Base-by-base conservation (phyloP, 371 early-diverging fungal genomes). In the Mucor saturninus region DNA sequence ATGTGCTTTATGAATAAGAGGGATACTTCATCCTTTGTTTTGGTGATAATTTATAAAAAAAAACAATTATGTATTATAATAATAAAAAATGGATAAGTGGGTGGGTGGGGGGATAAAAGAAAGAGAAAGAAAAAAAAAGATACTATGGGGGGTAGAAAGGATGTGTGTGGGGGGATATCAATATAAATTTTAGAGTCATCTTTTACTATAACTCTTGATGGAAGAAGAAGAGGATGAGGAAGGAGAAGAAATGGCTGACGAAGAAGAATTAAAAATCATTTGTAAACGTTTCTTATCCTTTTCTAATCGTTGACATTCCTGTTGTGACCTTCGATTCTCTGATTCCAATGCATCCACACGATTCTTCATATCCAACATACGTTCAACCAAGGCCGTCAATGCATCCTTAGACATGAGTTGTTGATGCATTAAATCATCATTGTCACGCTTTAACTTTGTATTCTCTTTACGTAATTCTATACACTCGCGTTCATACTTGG, bases 321-420 rank as follows among this genome's bases (percentile, higher is more conserved):
- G 53, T 15, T 48, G 39, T 13, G 67, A 45, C 26, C 68, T 66
- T n/a, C 52, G 60, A 21, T 77, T 73, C 8, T 75, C 80, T 1
- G 58, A 55, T 40, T 81, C 82, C 5, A 73, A 42, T 26, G 55
- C 39, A 21, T 81, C 79, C 31, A 70, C 71, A 29, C 64, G 71
- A 50, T 73, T 73, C 43, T 77, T 73, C 64, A 81, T 70, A 43
- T 73, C 72, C 39, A 79, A 53, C 56, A 81, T 60, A 15, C 72
- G 64, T 50, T 81, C 79, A n/a, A 81, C 72, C 2, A 81, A 63
- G 2, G 73, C 67, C 10, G 56, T 59, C 39, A 78, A 64, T 2
- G 81, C 78, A 59, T 81, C 75, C 48, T 81, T 76, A 11, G 76
- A 72, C 79, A 78, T 76, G 35, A 50, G 49, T 40, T 75, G 69